A percentile compares a stretch with the other conserved stretches of the same genome.
Conservation (phyloP, 148 eudicot genomes). For the Fagopyrum homotropicum region DNA sequence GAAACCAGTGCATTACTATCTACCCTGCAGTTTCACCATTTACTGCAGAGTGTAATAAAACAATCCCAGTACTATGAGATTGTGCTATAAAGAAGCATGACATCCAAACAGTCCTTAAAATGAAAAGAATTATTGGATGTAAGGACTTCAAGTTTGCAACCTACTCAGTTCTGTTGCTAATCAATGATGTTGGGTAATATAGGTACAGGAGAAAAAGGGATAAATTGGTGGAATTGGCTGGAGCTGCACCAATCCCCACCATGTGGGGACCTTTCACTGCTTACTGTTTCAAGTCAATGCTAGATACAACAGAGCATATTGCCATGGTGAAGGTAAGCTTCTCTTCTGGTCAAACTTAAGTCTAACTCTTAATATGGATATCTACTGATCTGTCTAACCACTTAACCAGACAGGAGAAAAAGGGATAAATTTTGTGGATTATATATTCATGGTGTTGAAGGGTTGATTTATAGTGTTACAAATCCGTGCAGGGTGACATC, state of each 20-base stretch:
- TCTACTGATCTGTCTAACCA: not conserved
- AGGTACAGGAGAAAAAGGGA: constrained; percentile 66
- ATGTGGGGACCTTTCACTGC: constrained; percentile 63
- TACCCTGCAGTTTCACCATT: too few species aligned
- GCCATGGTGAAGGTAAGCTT: constrained; percentile 67
- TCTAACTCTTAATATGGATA: not conserved
- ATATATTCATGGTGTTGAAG: not conserved
- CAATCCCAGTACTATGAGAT: too few species aligned
- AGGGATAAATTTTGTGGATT: not conserved
- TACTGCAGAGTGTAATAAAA: too few species aligned
- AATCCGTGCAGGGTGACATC: constrained; percentile 14
- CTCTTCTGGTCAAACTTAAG: not conserved
- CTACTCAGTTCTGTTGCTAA: not conserved
- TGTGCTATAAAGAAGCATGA: too few species aligned
- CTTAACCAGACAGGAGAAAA: not conserved
- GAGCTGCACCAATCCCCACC: constrained; percentile 62
- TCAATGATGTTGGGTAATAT: constrained; percentile 8
- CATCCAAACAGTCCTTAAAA: too few species aligned
- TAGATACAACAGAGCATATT: constrained; percentile 66
- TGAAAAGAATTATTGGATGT: not conserved
- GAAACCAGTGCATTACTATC: too few species aligned
- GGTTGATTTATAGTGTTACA: not conserved
- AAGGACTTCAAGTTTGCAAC: not conserved
- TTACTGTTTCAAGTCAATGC: constrained; percentile 47
- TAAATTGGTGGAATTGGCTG: constrained; percentile 42